These are phyloP conservation scores for Zygnema circumcarinatum DNA, from an alignment of 139 green algal species.

Conservation along the genomic window DNA sequence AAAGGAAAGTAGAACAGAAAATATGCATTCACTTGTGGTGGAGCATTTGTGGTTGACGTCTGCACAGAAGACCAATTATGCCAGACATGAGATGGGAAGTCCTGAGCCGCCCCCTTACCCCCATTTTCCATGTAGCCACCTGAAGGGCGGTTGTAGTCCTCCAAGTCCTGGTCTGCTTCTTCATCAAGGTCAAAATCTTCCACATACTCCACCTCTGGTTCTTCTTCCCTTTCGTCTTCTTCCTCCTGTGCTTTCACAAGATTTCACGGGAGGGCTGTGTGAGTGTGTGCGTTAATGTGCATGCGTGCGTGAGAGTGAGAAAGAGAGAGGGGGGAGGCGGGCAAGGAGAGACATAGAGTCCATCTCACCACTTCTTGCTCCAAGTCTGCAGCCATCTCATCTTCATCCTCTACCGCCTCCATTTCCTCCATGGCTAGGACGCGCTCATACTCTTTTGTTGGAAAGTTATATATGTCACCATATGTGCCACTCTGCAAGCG, in stretches of 20 bases:
- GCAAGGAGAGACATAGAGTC: not conserved
- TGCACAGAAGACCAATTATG: not conserved
- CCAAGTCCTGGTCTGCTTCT: constrained; percentile 57
- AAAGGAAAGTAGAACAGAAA: constrained; percentile 4
- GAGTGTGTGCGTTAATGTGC: not conserved
- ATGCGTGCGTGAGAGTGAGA: not conserved
- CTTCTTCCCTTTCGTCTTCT: constrained; percentile 52
- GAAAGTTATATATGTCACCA: constrained; percentile 99
- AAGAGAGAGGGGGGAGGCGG: not conserved
- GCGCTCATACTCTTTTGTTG: constrained; percentile 86
- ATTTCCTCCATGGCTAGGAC: constrained; percentile 64
- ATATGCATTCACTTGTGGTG: not conserved
- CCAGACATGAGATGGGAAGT: not conserved
- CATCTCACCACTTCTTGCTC: constrained; percentile 40
- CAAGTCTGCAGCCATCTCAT: constrained; percentile 71
- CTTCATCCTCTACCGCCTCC: constrained; percentile 67
- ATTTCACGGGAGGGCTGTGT: not conserved
- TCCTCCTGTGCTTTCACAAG: not conserved
- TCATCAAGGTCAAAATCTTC: constrained; percentile 70
- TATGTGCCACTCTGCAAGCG: constrained; percentile 95
- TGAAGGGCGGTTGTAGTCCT: constrained; percentile 17
- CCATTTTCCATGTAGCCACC: not conserved
- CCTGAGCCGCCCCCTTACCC: not conserved
- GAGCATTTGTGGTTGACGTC: not conserved
- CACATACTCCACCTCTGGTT: constrained; percentile 77